Base-by-base conservation (phyloP, 73 alveolate species). In the Breviolum minutum region DNA sequence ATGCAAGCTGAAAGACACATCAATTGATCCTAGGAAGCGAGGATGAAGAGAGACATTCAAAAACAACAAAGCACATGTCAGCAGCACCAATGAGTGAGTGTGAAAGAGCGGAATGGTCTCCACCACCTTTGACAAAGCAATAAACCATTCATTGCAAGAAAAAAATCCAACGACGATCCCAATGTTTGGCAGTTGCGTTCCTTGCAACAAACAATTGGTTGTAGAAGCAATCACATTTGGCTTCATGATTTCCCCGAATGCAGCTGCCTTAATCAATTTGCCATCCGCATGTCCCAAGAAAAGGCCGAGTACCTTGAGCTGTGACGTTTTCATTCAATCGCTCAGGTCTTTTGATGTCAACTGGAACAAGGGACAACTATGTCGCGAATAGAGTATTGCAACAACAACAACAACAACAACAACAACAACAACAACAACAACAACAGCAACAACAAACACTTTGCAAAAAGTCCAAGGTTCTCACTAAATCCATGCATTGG, bases 51-150 rank as follows among this genome's bases (percentile, higher is more conserved):
- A 40, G 54, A 20, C 30, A 22, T 76, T 76, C 48, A n/a, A n/a
- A 83, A 48, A 20, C 12, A 73, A 22, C 60, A 24, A 9, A 19
- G 27, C 24, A 9, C 82, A 24, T 73, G 74, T 48, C 92, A 30
- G 64, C 40, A 17, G 82, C 69, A 26, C 97, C 97, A 91, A 62
- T 2, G 97, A 74, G 20, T 91, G 97, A 22, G 97, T 91, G 88
- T 91, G 97, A 63, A 91, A 91, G 88, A 91, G 97, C 82, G 97
- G 97, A 48, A 91, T 73, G 76, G 88, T 82, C 17, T 91, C 97
- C 88, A 79, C 79, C 27, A 91, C 97, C 96, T 88, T 73, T 13
- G 54, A 40, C 81, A 71, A 30, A 71, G 30, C 26, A n/a, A 71
- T 29, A 62, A 26, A 11, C 63, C n/a, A 8, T 16, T 12, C 87